phyloP scores from a whole-genome alignment of 2,329 filamentous ascomycete species.

The Penicillium decumbens region DNA sequence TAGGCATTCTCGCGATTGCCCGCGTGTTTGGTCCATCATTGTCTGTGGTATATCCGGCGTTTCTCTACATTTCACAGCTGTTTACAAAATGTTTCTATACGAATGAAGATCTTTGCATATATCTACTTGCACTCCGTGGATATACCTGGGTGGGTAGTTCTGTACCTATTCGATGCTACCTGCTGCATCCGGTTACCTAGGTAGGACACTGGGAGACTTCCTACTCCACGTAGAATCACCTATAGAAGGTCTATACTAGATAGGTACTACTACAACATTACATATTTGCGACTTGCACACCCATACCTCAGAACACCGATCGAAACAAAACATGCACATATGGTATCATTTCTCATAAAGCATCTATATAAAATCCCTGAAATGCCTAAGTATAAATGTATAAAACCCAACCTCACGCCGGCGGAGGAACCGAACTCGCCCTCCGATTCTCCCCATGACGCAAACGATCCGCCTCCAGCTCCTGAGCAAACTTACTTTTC shows the following conservation, averaged over 20 bases:
- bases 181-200: no score
- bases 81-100: conserved; percentile 9
- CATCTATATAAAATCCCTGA: neutral
- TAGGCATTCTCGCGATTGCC: conserved; percentile 7
- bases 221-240: no score
- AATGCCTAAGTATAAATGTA: no score
- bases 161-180: no score
- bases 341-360: neutral
- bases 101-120: conserved; percentile 12
- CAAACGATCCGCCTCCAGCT: conserved; percentile 19
- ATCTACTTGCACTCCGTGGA: neutral
- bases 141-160: no score
- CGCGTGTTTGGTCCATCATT: conserved; percentile 8
- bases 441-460: conserved; percentile 10
- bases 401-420: no score
- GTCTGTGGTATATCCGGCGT: conserved; percentile 20
- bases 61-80: neutral
- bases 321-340: no score
- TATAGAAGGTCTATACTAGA: no score
- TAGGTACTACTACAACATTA: no score
- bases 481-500: conserved; percentile 26
- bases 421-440: neutral
- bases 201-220: no score
- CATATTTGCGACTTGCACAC: no score
- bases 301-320: no score